Evolutionary conservation across 2,329 filamentous ascomycete species (phyloP).

Genomic region (Aurifilum marmelostoma): DNA sequence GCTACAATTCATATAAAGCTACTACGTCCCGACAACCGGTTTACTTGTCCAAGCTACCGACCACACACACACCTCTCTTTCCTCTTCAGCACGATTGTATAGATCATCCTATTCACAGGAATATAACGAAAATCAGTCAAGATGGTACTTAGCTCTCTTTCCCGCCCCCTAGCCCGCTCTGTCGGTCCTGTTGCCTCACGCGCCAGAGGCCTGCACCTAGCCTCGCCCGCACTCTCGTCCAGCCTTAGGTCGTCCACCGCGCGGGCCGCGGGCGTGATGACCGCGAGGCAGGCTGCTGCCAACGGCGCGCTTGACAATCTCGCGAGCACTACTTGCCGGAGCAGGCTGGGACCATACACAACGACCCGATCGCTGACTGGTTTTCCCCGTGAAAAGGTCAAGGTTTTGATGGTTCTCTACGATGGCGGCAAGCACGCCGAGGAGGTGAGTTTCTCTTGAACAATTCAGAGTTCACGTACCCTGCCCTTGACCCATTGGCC

Average conservation of each 20-base stretch:
- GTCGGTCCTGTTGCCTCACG: slow-evolving; percentile 31
- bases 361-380: slow-evolving; percentile 63
- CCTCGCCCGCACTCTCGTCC: slow-evolving; percentile 26
- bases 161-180: slow-evolving; percentile 31
- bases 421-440: slow-evolving; percentile 88
- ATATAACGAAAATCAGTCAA: slow-evolving; percentile 27
- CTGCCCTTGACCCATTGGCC: not conserved
- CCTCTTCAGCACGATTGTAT: slow-evolving; percentile 6
- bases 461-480: not conserved
- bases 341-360: slow-evolving; percentile 40
- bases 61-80: not conserved
- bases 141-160: slow-evolving; percentile 33
- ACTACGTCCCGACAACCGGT: not conserved
- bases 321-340: slow-evolving; percentile 20
- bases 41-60: no score
- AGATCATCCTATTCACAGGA: not conserved
- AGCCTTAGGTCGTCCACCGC: slow-evolving; percentile 22
- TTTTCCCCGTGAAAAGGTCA: slow-evolving; percentile 68
- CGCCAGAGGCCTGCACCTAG: slow-evolving; percentile 31
- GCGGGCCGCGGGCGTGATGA: slow-evolving; percentile 21
- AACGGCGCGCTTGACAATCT: slow-evolving; percentile 11
- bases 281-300: slow-evolving; percentile 27
- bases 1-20: slow-evolving; percentile 21
- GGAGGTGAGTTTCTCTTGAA: slow-evolving; percentile 60
- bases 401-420: slow-evolving; percentile 93